Conservation (phyloP, 192 early-diverging fungal genomes). For the Mortierella antarctica region DNA sequence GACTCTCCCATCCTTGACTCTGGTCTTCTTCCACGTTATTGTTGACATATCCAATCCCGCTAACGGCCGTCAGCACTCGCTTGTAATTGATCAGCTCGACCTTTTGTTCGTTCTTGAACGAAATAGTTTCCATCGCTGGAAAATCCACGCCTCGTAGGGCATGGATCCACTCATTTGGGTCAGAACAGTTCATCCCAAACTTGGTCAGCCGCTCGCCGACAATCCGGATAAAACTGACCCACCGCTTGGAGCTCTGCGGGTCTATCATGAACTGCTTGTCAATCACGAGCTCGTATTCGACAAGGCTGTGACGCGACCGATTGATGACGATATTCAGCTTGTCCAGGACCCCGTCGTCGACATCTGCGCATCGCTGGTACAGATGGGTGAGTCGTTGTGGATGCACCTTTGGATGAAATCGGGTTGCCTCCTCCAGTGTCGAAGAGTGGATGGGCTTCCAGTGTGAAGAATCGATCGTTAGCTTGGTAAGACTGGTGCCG, state of each 20-base stretch:
- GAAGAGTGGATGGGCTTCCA: conserved; percentile 3
- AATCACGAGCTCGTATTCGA: background rate
- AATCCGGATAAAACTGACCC: background rate
- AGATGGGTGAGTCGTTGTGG: background rate
- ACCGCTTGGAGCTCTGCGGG: background rate
- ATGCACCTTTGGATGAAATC: background rate
- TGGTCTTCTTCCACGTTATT: too few relatives aligned
- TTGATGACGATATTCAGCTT: conserved; percentile 7
- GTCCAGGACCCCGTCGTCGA: conserved; percentile 2
- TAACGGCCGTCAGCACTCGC: too few relatives aligned
- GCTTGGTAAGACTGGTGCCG: conserved; percentile 10
- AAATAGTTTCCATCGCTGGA: conserved; percentile 3
- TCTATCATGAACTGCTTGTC: background rate
- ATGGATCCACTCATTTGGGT: conserved; percentile 7
- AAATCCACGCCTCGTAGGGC: background rate
- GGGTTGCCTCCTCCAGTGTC: background rate
- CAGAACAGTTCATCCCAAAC: background rate
- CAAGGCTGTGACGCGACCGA: background rate
- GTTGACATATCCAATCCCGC: too few relatives aligned
- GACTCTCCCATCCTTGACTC: too few relatives aligned
- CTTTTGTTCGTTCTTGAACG: background rate
- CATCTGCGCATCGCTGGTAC: background rate
- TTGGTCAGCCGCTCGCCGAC: background rate
- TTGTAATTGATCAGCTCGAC: background rate
- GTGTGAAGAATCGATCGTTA: background rate